These are phyloP conservation scores for Kwoniella sp. DNA, from an alignment of 768 basidiomycete genomes.

Conservation along the genomic window DNA sequence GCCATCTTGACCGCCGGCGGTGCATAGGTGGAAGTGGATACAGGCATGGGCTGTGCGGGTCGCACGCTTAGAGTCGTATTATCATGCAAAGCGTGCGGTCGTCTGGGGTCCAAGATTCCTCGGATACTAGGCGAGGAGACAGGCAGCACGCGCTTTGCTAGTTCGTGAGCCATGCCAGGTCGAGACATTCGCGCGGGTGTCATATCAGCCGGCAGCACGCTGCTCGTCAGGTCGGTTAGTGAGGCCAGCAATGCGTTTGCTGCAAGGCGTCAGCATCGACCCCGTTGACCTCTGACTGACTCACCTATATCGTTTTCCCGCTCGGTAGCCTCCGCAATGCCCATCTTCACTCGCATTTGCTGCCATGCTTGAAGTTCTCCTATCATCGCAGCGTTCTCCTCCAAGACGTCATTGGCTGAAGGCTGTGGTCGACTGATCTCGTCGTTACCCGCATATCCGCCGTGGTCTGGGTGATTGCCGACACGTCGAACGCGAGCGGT, in stretches of 20 bases:
- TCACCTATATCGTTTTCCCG: conserved; percentile 41
- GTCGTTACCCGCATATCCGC: conserved; percentile 4
- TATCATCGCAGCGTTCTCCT: conserved; percentile 32
- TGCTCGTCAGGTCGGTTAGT: conserved; percentile 23
- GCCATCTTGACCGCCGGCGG: conserved; percentile 13
- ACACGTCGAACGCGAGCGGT: neutral
- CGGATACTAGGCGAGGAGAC: conserved; percentile 28
- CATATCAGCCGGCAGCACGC: conserved; percentile 22
- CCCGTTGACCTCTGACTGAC: conserved; percentile 4
- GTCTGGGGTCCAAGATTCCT: conserved; percentile 44
- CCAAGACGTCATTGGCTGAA: conserved; percentile 25
- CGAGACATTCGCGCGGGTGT: conserved; percentile 11
- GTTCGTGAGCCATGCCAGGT: conserved; percentile 27
- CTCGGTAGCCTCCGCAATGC: conserved; percentile 12
- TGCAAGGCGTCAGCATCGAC: neutral
- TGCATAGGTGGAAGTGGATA: conserved; percentile 6
- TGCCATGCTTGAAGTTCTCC: conserved; percentile 42
- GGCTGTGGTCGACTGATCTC: conserved; percentile 15
- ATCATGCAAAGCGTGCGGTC: conserved; percentile 43
- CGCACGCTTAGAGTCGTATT: conserved; percentile 25
- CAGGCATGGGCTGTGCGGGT: neutral
- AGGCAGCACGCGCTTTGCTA: conserved; percentile 31
- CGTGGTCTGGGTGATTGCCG: neutral
- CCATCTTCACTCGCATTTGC: conserved; percentile 30
- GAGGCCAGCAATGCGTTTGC: conserved; percentile 30